Evolutionary conservation across 1,139 yeast species (phyloP).

Genomic region (Wickerhamomyces sp.): DNA sequence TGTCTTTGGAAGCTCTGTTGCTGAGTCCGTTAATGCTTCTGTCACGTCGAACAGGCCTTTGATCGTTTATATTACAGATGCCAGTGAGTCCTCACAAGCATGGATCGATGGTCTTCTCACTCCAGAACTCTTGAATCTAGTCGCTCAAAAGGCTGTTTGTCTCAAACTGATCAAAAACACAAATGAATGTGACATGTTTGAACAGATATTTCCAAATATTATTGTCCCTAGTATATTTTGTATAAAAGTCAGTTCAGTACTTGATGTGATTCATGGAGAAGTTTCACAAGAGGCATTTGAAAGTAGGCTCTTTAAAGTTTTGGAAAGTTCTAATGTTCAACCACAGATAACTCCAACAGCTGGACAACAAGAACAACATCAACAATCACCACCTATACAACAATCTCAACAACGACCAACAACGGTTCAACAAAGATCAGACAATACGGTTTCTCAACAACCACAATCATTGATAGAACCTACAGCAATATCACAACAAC

Average conservation of each 20-base stretch:
- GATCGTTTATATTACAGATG: slow-evolving; percentile 35
- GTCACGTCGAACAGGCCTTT: slow-evolving; percentile 33
- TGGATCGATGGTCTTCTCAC: slow-evolving; percentile 26
- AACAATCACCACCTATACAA: slow-evolving; percentile 1
- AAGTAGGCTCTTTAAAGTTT: slow-evolving; percentile 22
- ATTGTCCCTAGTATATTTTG: slow-evolving; percentile 45
- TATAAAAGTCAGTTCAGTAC: slow-evolving; percentile 39
- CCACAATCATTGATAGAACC: too few relatives aligned
- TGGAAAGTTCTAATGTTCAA: too few relatives aligned
- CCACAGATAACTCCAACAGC: too few relatives aligned
- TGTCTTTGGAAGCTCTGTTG: slow-evolving; percentile 32
- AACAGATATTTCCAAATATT: slow-evolving; percentile 43
- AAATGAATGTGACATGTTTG: slow-evolving; percentile 42
- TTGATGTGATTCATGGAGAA: slow-evolving; percentile 37
- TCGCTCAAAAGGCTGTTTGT: slow-evolving; percentile 32
- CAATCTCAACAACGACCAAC: too few relatives aligned
- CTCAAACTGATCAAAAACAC: slow-evolving; percentile 42
- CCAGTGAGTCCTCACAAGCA: slow-evolving; percentile 18
- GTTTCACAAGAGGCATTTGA: slow-evolving; percentile 25
- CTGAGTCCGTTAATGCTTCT: slow-evolving; percentile 38
- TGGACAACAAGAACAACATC: slow-evolving; percentile 3
- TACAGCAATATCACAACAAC: slow-evolving; percentile 1
- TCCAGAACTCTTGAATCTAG: slow-evolving; percentile 9
- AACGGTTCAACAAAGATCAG: too few relatives aligned
- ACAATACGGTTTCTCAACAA: neutral